Base-by-base conservation (phyloP, 2,329 filamentous ascomycete genomes). In the Emergomyces pasteurianus region DNA sequence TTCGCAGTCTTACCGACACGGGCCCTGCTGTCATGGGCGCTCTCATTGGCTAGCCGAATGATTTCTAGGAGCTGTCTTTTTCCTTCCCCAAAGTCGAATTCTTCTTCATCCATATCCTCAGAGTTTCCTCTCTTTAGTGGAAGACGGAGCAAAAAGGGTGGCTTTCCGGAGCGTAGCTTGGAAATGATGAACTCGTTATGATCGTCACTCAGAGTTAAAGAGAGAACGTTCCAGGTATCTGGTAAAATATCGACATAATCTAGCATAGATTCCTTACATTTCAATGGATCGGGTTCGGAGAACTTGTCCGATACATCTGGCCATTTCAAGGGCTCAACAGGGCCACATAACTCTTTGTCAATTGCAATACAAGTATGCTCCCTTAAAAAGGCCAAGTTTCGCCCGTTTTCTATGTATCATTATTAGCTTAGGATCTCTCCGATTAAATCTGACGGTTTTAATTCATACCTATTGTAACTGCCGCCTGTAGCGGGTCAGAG, bases 241-340 rank as follows among this genome's bases (percentile, higher is more conserved):
- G 94, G 95, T 6, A 99, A 85, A 57, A 92, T 87, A 68, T 96
- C 89, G 58, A 96, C 81, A 67, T 91, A 96, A 53, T 92, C 83
- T 64, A 82, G 80, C 70, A 92, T 88, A 68, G 96, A 95, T 31
- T 80, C 79, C 50, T 78, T 74, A 67, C 85, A 80, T 64, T 86
- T 80, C 10, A 67, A 62, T 31, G 62, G 64, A 1, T 67, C 65
- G 10, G 67, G 18, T 53, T 55, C 36, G 9, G 58, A 31, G 67
- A 64, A 2, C 62, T 61, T 10, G 60, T 6, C 49, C 12, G 53
- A 66, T 2, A 68, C 62, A 2, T 69, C 66, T 8, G 81, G 81
- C 82, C 81, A 84, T 57, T 73, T 70, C 23, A 80, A 68, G 9
- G 76, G 75, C 21, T 79, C 76, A n/a, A 77, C 73, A 16, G 75